A percentile compares a stretch with the other conserved stretches of the same genome.
phyloP scores from a whole-genome alignment of 257 asterid species.

The Fraxinus cuspidata region DNA sequence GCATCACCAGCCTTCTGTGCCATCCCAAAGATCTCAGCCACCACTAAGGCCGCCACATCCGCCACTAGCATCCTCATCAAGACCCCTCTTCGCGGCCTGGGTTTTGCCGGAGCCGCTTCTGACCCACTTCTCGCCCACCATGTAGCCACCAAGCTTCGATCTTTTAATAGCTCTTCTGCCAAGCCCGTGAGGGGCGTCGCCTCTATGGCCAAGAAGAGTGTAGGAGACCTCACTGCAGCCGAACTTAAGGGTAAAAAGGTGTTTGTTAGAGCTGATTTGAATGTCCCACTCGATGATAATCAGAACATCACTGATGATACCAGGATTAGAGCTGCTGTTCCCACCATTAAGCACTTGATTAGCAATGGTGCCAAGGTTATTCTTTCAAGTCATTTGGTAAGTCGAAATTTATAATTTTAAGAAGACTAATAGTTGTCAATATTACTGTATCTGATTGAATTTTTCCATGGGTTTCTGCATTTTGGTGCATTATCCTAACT shows the following conservation, averaged over 20 bases:
- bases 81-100: slow-evolving; percentile 39
- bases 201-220: slow-evolving; percentile 65
- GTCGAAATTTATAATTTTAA: slow-evolving; percentile 5
- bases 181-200: slow-evolving; percentile 38
- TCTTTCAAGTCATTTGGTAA: slow-evolving; percentile 60
- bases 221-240: slow-evolving; percentile 50
- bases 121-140: slow-evolving; percentile 34
- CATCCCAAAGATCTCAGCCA: slow-evolving; percentile 34
- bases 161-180: slow-evolving; percentile 18
- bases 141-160: slow-evolving; percentile 47
- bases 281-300: slow-evolving; percentile 70
- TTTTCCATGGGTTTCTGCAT: neutral
- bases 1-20: slow-evolving; percentile 38
- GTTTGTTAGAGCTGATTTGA: slow-evolving; percentile 70
- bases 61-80: slow-evolving; percentile 36
- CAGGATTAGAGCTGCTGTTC: slow-evolving; percentile 79
- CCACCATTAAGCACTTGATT: slow-evolving; percentile 68
- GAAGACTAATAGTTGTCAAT: neutral
- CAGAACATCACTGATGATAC: slow-evolving; percentile 73
- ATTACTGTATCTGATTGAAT: neutral
- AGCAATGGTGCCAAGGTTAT: slow-evolving; percentile 68
- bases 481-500: neutral
- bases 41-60: slow-evolving; percentile 28
- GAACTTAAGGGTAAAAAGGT: slow-evolving; percentile 76
- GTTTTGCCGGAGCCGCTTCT: slow-evolving; percentile 33